A percentile compares a stretch with the other conserved stretches of the same genome.
These are phyloP conservation scores for Cryptococcus hybrid DNA, from an alignment of 1,284 basidiomycete species.

Conservation along the genomic window DNA sequence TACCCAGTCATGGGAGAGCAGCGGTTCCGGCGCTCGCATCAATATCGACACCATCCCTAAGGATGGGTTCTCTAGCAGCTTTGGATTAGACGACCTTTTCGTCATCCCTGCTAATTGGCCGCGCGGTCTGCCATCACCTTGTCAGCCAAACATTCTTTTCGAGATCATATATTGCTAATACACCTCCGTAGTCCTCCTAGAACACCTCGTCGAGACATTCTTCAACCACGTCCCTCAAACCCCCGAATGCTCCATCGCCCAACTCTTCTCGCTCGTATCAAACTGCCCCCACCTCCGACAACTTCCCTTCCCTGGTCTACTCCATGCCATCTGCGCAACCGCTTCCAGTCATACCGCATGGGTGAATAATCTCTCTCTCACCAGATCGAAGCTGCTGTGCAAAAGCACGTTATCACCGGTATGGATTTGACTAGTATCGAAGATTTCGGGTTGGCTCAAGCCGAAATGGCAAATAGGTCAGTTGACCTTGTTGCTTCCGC, in stretches of 20 bases:
- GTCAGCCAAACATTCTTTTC: constrained; percentile 8
- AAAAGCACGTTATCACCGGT: constrained; percentile 20
- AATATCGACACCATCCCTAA: background rate
- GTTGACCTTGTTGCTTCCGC: constrained; percentile 25
- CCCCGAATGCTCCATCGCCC: constrained; percentile 47
- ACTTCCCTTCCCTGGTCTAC: constrained; percentile 50
- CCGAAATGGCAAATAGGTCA: constrained; percentile 26
- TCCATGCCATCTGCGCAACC: constrained; percentile 52
- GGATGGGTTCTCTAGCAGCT: background rate
- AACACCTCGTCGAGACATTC: constrained; percentile 48
- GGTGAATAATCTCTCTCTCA: constrained; percentile 30
- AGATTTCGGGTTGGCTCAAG: constrained; percentile 43
- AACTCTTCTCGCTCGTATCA: constrained; percentile 45
- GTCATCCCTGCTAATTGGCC: constrained; percentile 43
- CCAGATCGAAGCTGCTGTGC: constrained; percentile 23
- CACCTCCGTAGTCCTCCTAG: constrained; percentile 28
- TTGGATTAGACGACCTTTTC: constrained; percentile 21
- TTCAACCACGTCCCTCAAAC: constrained; percentile 44
- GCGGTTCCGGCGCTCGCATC: too few relatives aligned
- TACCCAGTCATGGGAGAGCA: too few relatives aligned
- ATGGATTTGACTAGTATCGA: constrained; percentile 31
- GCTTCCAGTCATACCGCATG: constrained; percentile 48
- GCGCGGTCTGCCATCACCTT: constrained; percentile 36
- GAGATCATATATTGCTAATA: background rate
- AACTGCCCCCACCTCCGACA: constrained; percentile 46